Evolutionary conservation across 192 early-diverging fungal species (phyloP), one percentile per base, ranked within the genome.

Genomic region (Entomortierella beljakovae): DNA sequence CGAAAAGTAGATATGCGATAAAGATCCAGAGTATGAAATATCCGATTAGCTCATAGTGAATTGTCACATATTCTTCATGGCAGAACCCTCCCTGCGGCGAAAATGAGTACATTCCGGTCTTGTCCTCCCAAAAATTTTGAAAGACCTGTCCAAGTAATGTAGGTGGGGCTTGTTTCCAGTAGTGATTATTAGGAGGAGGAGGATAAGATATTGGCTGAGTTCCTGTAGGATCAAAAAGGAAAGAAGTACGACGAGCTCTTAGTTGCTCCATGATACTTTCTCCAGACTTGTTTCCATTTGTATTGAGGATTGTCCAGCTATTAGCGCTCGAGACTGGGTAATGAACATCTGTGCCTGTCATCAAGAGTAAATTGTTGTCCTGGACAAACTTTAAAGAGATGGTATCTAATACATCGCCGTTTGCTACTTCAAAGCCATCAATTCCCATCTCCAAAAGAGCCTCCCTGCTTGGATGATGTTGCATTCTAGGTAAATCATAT

Each of bases 101-200:
- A 67, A 93, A 93, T 40, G 88, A 88, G 66, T 93, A 93, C 88
- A 90, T 89, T 15, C 91, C 91, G 25, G 82, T 83, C 33, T 82
- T 69, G 32, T 88, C 81, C 23, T 60, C 74, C 73, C 89, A 90
- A 80, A 89, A 93, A 50, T 84, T 83, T 31, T 67, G 65, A 71
- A 90, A 90, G 59, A 87, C 89, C 56, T 87, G 72, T 8, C 86
- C 89, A 11, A 91, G 25, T 9, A 77, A 52, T 1, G 80, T 83
- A n/a, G 89, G 76, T 0, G 92, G 90, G 1, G 84, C 82, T 22
- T n/a, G n/a, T n/a, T 88, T 81, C 22, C 56, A 48, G 18, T 70
- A 85, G 57, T 87, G 91, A 0, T 50, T 20, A 0, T 38, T 9
- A 35, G 70, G 65, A 2, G 60, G 51, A 15, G 57, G 50, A 23